These are phyloP conservation scores for Batkoa obscura DNA, from an alignment of 371 early-diverging fungal genomes.

Conservation along the genomic window DNA sequence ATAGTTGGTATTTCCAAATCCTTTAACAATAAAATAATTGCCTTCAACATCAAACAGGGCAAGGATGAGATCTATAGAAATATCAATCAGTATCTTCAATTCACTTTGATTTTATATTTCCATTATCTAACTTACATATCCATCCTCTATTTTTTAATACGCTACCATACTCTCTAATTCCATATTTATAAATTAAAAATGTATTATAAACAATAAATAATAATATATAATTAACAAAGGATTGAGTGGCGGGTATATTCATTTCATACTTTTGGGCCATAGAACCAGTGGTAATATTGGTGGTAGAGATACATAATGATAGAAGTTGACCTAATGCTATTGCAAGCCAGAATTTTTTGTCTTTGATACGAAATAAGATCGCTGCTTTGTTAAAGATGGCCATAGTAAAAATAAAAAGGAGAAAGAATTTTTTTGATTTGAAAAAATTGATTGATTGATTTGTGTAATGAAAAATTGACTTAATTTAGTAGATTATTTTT, in stretches of 20 bases:
- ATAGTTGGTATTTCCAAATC: conserved; percentile 46
- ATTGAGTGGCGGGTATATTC: conserved; percentile 45
- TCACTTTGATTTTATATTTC: too few species aligned
- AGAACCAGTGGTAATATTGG: conserved; percentile 31
- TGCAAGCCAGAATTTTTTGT: conserved; percentile 13
- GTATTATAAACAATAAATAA: conserved; percentile 44
- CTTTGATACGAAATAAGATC: too few species aligned
- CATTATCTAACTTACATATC: too few species aligned
- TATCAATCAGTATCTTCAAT: too few species aligned
- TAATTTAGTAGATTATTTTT: too few species aligned
- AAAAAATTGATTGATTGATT: too few species aligned
- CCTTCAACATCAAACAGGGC: conserved; percentile 56
- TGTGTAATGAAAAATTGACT: too few species aligned
- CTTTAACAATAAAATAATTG: conserved; percentile 58
- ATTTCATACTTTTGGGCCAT: conserved; percentile 23
- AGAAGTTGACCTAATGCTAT: conserved; percentile 34
- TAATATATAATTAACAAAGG: conserved; percentile 39
- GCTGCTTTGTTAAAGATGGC: too few species aligned
- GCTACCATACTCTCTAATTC: conserved; percentile 21
- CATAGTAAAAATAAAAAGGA: too few species aligned
- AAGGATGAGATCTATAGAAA: not conserved
- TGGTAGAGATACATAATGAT: conserved; percentile 53
- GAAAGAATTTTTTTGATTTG: too few species aligned
- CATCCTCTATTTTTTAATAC: conserved; percentile 28
- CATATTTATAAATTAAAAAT: conserved; percentile 29